Evolutionary conservation across 257 asterid genomes (phyloP).

Genomic region (Solanum tacnaense): DNA sequence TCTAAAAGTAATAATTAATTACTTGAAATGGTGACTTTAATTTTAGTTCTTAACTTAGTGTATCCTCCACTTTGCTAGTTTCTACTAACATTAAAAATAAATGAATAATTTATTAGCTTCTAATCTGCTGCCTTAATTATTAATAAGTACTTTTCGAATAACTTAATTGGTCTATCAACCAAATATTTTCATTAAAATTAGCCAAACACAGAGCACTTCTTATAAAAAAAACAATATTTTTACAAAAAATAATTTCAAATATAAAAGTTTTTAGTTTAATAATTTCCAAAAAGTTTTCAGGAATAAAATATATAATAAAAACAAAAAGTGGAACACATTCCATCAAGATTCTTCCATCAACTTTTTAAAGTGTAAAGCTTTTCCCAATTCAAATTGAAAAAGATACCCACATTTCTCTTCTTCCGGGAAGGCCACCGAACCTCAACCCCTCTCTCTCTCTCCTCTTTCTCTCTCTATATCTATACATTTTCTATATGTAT

Average conservation of each 20-base stretch:
- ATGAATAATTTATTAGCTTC: not conserved
- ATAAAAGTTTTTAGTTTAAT: no score
- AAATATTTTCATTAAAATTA: not conserved
- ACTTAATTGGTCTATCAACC: not conserved
- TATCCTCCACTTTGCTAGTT: not conserved
- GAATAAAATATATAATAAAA: not conserved
- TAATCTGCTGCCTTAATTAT: not conserved
- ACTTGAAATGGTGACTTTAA: not conserved
- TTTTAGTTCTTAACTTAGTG: not conserved
- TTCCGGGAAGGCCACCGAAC: slow-evolving; percentile 8
- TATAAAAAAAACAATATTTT: no score
- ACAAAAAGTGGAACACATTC: not conserved
- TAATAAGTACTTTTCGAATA: not conserved
- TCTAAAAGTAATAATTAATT: not conserved
- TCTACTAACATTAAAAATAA: not conserved
- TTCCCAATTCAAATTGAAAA: not conserved
- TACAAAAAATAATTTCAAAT: no score
- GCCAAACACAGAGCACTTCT: not conserved
- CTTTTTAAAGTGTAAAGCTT: not conserved
- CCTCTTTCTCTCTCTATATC: not conserved
- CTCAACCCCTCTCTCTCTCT: not conserved
- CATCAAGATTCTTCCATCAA: not conserved
- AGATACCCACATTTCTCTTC: not conserved
- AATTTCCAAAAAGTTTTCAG: not conserved
- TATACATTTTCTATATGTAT: not conserved